Conservation (phyloP, 352 stramenopile species). For the Phytopythium sindhum region DNA sequence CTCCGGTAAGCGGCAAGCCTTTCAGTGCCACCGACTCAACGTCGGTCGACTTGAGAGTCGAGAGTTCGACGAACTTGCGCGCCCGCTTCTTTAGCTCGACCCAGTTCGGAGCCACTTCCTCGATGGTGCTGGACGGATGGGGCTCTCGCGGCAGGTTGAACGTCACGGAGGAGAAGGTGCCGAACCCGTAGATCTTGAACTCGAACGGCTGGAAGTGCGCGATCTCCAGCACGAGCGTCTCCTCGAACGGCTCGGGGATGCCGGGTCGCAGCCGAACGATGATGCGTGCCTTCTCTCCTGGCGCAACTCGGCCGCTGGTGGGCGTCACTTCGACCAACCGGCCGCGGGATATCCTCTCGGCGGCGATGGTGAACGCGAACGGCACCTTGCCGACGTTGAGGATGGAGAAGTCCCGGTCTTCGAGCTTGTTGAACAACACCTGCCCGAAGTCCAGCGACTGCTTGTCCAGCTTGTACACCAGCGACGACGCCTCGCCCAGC, state of each 20-base stretch:
- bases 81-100: slow-evolving; percentile 66
- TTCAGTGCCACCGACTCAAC: not conserved
- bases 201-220: slow-evolving; percentile 93
- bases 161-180: slow-evolving; percentile 89
- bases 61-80: slow-evolving; percentile 32
- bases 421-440: slow-evolving; percentile 90
- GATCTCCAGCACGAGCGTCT: slow-evolving; percentile 90
- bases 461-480: slow-evolving; percentile 91
- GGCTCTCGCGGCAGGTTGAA: slow-evolving; percentile 86
- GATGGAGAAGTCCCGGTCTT: slow-evolving; percentile 92
- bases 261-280: slow-evolving; percentile 84
- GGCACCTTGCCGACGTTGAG: slow-evolving; percentile 92
- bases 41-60: not conserved
- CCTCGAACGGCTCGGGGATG: slow-evolving; percentile 84
- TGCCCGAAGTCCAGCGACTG: slow-evolving; percentile 91
- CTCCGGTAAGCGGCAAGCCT: slow-evolving; percentile 15
- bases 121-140: slow-evolving; percentile 50
- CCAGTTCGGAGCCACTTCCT: slow-evolving; percentile 65
- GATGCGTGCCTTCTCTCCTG: slow-evolving; percentile 89
- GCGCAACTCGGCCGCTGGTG: slow-evolving; percentile 76
- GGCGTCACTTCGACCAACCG: slow-evolving; percentile 78
- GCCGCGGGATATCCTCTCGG: slow-evolving; percentile 33
- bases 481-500: slow-evolving; percentile 87
- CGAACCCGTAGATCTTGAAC: slow-evolving; percentile 86
- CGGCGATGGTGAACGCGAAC: slow-evolving; percentile 77